Evolutionary conservation across 2,329 filamentous ascomycete species (phyloP), one percentile per base, ranked within the genome.

Genomic region (Aspergillus calidoustus): DNA sequence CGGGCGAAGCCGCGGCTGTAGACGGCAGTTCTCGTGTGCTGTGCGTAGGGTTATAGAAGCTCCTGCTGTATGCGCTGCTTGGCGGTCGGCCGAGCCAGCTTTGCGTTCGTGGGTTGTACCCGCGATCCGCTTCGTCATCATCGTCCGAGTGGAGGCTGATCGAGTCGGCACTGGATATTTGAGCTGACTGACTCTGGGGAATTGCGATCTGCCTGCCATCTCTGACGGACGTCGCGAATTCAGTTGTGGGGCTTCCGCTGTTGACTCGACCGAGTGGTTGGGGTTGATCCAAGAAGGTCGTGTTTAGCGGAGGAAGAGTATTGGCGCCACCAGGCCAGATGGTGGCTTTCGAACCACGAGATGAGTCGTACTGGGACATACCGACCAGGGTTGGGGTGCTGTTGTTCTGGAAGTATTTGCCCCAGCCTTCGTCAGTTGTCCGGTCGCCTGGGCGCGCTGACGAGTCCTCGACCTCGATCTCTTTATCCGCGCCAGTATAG

Each of bases 401-500:
- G 38, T 77, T 75, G 51, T 77, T 72, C 54, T 80, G 72, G 68
- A 82, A 83, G 68, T 83, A 83, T 57, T 78, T 80, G 62, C 77
- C 75, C 81, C 81, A 83, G 48, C 80, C 80, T 66, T 81, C 80
- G 51, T 82, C 76, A 1, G 80, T 81, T 38, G 72, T 74, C 44
- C 80, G 75, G 60, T 81, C 76, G 4, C 75, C 74, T 17, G 74
- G 63, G 34, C 67, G 65, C 55, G 64, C 61, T 13, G 62, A 30
- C 25, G 61, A 57, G 13, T 62, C 62, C 23, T 65, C 60, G n/a
- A 57, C 59, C n/a, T 68, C 64, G 34, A 61, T 60, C 5, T 67
- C 67, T 49, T 66, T 71, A 22, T 70, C 69, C 17, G 64, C 63
- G 11, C 64, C 58, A 1, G 68, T 65, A 49, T 69, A 70, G 38